Conservation (phyloP, 495 filamentous ascomycete genomes). For the Rhypophila decipiens region DNA sequence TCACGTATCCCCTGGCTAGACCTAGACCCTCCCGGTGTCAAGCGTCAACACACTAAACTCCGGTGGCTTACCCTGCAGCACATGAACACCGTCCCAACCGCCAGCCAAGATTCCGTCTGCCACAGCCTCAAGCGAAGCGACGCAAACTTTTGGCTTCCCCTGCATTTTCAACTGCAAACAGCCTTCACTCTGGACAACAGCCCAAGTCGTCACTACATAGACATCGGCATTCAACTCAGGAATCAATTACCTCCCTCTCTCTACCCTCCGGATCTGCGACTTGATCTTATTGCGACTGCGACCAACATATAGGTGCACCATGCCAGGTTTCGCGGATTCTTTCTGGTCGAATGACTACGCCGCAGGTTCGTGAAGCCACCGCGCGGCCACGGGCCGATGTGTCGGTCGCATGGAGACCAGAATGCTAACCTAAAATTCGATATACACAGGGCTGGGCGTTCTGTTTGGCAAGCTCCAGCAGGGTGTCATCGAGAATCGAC, state of each 20-base stretch:
- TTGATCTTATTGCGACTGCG: neutral
- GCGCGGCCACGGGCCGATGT: neutral
- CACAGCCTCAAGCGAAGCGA: conserved; percentile 19
- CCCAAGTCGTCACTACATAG: neutral
- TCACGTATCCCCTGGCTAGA: neutral
- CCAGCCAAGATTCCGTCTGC: conserved; percentile 12
- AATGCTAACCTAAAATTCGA: conserved; percentile 12
- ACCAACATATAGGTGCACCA: conserved; percentile 24
- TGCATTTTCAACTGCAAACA: conserved; percentile 6
- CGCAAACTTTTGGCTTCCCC: conserved; percentile 18
- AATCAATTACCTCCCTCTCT: no score
- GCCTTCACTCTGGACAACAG: neutral
- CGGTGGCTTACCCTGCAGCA: conserved; percentile 4
- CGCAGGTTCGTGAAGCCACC: conserved; percentile 50
- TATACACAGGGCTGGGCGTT: conserved; percentile 70
- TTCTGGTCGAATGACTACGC: conserved; percentile 96
- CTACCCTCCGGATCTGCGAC: no score
- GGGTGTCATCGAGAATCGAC: conserved; percentile 89
- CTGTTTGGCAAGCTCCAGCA: conserved; percentile 97
- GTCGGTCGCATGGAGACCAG: conserved; percentile 1
- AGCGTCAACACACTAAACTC: neutral
- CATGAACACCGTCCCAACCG: neutral
- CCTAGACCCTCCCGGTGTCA: no score
- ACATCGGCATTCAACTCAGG: no score
- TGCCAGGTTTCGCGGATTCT: conserved; percentile 86